A percentile compares a stretch with the other conserved stretches of the same genome.
These are phyloP conservation scores for Nakazawaea populi DNA, from an alignment of 805 yeast genomes.

Conservation along the genomic window DNA sequence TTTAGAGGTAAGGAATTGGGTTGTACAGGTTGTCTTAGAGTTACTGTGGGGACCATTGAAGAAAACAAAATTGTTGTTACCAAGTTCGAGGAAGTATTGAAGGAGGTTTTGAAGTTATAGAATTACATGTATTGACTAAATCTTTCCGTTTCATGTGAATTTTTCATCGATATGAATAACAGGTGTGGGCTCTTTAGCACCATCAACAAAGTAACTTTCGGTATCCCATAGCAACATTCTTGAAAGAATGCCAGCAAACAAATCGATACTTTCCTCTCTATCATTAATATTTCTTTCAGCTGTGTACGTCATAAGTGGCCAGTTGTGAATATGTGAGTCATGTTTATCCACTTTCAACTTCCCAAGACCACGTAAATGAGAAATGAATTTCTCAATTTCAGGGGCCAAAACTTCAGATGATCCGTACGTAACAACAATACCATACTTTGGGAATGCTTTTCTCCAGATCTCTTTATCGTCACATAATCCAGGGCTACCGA, in stretches of 20 bases:
- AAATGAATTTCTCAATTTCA: conserved; percentile 28
- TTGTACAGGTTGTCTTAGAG: conserved; percentile 81
- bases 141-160: conserved; percentile 1
- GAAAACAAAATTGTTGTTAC: conserved; percentile 61
- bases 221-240: conserved; percentile 38
- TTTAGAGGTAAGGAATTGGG: conserved; percentile 89
- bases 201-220: conserved; percentile 19
- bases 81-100: conserved; percentile 28
- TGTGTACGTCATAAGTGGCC: conserved; percentile 39
- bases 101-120: conserved; percentile 5
- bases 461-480: conserved; percentile 30
- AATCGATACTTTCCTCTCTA: conserved; percentile 35
- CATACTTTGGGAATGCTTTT: conserved; percentile 33
- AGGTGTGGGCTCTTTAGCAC: conserved; percentile 11
- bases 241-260: conserved; percentile 33
- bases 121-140: background rate
- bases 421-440: conserved; percentile 38
- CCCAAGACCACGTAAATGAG: conserved; percentile 20
- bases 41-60: conserved; percentile 77
- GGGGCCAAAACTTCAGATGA: conserved; percentile 31
- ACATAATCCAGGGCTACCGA: conserved; percentile 28
- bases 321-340: conserved; percentile 34
- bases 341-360: conserved; percentile 28
- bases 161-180: conserved; percentile 14
- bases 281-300: conserved; percentile 37